Conservation (phyloP, 208 protist genomes). For the Porcisia deanei region DNA sequence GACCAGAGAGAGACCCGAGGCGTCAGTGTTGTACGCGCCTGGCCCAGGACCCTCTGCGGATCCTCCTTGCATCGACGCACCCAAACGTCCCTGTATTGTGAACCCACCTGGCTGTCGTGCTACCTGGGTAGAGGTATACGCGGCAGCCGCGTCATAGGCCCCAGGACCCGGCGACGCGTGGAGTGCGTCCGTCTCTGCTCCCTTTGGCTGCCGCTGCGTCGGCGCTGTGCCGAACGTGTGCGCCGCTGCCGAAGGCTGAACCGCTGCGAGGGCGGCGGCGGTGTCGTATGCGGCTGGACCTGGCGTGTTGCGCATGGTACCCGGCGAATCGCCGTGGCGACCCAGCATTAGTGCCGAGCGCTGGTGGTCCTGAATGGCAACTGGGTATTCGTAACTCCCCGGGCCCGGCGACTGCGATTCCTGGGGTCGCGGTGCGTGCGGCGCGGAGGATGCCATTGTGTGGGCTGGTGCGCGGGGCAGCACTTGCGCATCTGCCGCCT, state of each 20-base stretch:
- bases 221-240: constrained; percentile 18
- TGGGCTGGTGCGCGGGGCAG: constrained; percentile 25
- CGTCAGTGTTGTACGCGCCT: constrained; percentile 15
- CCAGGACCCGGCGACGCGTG: constrained; percentile 31
- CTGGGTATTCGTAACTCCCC: constrained; percentile 45
- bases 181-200: not conserved
- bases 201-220: constrained; percentile 7
- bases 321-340: not conserved
- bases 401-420: constrained; percentile 33
- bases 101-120: constrained; percentile 4
- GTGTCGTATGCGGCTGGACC: constrained; percentile 54
- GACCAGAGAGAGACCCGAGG: not conserved
- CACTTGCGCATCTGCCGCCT: constrained; percentile 17
- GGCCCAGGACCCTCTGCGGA: constrained; percentile 22
- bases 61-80: not conserved
- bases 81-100: constrained; percentile 19
- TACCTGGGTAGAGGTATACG: constrained; percentile 18
- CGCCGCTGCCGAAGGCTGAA: constrained; percentile 1
- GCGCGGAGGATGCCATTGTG: constrained; percentile 5
- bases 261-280: not conserved
- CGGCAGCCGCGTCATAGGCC: constrained; percentile 28
- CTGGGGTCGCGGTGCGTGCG: not conserved
- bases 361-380: constrained; percentile 17
- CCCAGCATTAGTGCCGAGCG: constrained; percentile 18
- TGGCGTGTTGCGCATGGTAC: constrained; percentile 29